Conservation (phyloP, 176 grass and related monocot species). For the Musa itinerans region DNA sequence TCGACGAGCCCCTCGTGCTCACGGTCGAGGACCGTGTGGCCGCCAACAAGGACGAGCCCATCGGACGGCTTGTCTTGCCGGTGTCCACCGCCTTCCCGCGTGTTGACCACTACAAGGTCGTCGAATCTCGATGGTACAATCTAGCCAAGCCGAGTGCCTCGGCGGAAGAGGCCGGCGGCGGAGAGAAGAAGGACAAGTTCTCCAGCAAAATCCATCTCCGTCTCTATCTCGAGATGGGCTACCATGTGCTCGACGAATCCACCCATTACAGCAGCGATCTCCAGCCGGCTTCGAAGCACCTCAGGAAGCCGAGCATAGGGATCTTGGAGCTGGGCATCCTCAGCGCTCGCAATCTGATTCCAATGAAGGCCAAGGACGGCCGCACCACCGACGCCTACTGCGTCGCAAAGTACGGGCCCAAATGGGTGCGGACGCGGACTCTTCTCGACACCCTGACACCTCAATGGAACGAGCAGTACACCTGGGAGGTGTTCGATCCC, state of each 20-base stretch:
- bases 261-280: slow-evolving; percentile 81
- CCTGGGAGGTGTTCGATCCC: slow-evolving; percentile 73
- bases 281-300: slow-evolving; percentile 57
- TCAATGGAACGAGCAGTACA: slow-evolving; percentile 79
- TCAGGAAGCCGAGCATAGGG: slow-evolving; percentile 48
- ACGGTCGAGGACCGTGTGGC: slow-evolving; percentile 58
- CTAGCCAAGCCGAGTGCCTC: slow-evolving; percentile 25
- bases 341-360: slow-evolving; percentile 24
- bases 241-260: slow-evolving; percentile 80
- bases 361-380: slow-evolving; percentile 21
- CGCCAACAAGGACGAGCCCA: slow-evolving; percentile 33
- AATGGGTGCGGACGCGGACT: slow-evolving; percentile 76
- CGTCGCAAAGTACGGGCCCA: slow-evolving; percentile 69
- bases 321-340: slow-evolving; percentile 78
- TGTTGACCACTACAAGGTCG: slow-evolving; percentile 37
- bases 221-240: slow-evolving; percentile 65
- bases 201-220: slow-evolving; percentile 30
- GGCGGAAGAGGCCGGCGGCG: slow-evolving; percentile 30
- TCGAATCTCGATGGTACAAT: slow-evolving; percentile 54
- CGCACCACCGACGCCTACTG: slow-evolving; percentile 37
- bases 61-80: slow-evolving; percentile 34
- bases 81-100: slow-evolving; percentile 19
- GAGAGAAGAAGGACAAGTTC: slow-evolving; percentile 32
- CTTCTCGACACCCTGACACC: slow-evolving; percentile 30
- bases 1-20: slow-evolving; percentile 62